Evolutionary conservation across 257 asterid genomes (phyloP).

Genomic region (Mentha longifolia): DNA sequence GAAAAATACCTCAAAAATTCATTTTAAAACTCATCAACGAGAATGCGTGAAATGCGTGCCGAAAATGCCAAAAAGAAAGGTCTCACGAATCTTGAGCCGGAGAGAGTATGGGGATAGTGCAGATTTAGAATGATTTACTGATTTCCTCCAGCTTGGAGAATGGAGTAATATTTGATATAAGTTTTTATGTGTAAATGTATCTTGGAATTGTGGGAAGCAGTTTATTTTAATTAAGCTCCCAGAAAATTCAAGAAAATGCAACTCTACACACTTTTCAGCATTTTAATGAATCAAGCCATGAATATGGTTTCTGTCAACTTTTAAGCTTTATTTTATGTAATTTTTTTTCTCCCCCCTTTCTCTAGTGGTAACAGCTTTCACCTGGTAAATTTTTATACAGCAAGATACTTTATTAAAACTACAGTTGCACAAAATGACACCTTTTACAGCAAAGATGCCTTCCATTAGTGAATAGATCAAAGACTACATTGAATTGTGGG

Average conservation of each 20-base stretch:
- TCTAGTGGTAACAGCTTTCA: too few species aligned
- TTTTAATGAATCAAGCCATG: background rate
- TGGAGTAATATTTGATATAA: background rate
- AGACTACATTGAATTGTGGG: slow-evolving; percentile 30
- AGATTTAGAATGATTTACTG: background rate
- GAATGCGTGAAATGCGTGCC: too few species aligned
- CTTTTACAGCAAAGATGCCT: slow-evolving; percentile 31
- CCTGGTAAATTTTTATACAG: too few species aligned
- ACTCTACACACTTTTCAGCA: background rate
- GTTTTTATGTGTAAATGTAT: background rate
- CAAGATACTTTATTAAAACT: background rate
- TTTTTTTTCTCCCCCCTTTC: too few species aligned
- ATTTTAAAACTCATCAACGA: too few species aligned
- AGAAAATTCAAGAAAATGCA: background rate
- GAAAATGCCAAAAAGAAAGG: too few species aligned
- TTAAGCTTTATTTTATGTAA: background rate
- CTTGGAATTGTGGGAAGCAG: background rate
- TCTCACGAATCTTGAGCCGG: too few species aligned
- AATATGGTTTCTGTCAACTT: background rate
- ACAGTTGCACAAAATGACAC: slow-evolving; percentile 23
- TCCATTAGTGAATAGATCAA: slow-evolving; percentile 25
- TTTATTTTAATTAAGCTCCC: slow-evolving; percentile 4
- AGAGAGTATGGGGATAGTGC: background rate
- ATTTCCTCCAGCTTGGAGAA: background rate
- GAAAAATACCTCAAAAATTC: too few species aligned